Base-by-base conservation (phyloP, 2,329 filamentous ascomycete genomes). In the Aspergillus japonicus region DNA sequence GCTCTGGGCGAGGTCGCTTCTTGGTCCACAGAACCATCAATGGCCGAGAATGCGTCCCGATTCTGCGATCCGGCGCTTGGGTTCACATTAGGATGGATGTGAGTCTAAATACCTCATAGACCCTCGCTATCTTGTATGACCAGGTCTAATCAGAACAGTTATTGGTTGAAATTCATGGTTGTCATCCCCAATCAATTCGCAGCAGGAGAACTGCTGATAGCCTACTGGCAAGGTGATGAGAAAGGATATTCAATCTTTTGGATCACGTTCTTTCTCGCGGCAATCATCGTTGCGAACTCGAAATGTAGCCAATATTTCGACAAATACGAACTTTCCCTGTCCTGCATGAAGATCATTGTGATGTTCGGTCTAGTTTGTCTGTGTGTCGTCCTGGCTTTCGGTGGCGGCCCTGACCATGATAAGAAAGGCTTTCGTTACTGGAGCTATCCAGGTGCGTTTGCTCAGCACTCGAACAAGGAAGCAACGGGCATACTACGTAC, bases 131-230 rank as follows among this genome's bases (percentile, higher is more conserved):
- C 42, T 72, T 24, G 58, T 42, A 19, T 16, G 19, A 26, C 12
- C 31, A 24, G 12, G 12, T 7, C 8, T 70, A 50, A 39, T 33
- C 16, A 33, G 14, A 23, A 26, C 60, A 77, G 75, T 64, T 78
- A 75, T 68, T 90, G 85, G 84, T 82, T 87, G 75, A 93, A 85
- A 70, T 95, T 94, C 75, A 89, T 94, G 73, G 91, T 96, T 69
- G 85, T 90, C 49, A 92, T 89, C 2, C 90, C 91, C 1, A 95
- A 94, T 69, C 91, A 96, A 71, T 80, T 95, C 47, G 94, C 91
- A 0, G 91, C 91, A 42, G 86, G 85, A 10, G 84, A 89, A 8
- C 77, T 95, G 31, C 88, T 94, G 56, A 88, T 96, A 52, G 85
- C 89, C 64, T 92, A 87, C 68, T 96, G 91, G 91, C 78, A 90